A percentile compares a stretch with the other conserved stretches of the same genome.
Conservation (phyloP, 1,139 yeast genomes). For the Hansenula sp. region DNA sequence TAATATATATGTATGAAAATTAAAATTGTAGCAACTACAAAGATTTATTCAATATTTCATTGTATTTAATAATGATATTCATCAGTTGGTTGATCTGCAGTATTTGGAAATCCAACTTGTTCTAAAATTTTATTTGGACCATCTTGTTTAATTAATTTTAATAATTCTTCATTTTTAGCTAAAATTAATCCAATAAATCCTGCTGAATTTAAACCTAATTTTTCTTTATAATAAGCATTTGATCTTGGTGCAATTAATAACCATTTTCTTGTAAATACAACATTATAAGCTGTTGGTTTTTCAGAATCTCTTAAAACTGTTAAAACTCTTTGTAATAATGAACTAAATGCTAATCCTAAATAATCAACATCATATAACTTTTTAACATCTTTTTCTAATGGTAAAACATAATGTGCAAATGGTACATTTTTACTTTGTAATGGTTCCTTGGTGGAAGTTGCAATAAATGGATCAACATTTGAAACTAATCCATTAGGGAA, state of each 20-base stretch:
- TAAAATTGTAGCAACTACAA: too few relatives aligned
- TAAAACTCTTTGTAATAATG: slow-evolving; percentile 65
- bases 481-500: slow-evolving; percentile 55
- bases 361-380: slow-evolving; percentile 46
- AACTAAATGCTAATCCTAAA: slow-evolving; percentile 60
- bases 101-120: slow-evolving; percentile 63
- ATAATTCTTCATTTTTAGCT: slow-evolving; percentile 62
- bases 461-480: slow-evolving; percentile 47
- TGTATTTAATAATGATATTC: slow-evolving; percentile 38
- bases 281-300: slow-evolving; percentile 61
- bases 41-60: not conserved
- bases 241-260: slow-evolving; percentile 84
- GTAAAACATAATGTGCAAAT: slow-evolving; percentile 81
- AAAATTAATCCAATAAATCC: slow-evolving; percentile 77
- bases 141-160: slow-evolving; percentile 34
- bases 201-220: slow-evolving; percentile 69
- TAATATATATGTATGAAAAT: too few relatives aligned
- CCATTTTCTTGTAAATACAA: slow-evolving; percentile 77
- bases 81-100: slow-evolving; percentile 37
- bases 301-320: slow-evolving; percentile 58
- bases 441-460: slow-evolving; percentile 52
- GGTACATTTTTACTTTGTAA: slow-evolving; percentile 56
- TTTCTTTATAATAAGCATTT: slow-evolving; percentile 28
- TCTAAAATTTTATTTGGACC: slow-evolving; percentile 46
- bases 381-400: slow-evolving; percentile 45